Evolutionary conservation across 768 basidiomycete species (phyloP).

Genomic region (Cystobasidium tubakii): DNA sequence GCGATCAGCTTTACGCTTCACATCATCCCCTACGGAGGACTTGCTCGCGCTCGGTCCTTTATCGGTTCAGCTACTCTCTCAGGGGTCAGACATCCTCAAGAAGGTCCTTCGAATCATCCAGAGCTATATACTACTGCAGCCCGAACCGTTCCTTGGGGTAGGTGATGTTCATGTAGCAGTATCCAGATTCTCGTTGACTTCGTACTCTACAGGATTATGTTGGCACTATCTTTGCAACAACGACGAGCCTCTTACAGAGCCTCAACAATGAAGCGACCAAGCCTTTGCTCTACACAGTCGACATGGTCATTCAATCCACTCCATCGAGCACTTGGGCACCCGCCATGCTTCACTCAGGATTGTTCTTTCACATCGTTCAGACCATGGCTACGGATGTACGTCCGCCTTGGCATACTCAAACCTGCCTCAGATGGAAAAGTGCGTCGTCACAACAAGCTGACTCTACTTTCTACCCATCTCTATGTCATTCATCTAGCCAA

Average conservation of each 20-base stretch:
- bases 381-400: not conserved
- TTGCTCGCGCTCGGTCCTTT: constrained; percentile 65
- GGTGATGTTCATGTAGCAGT: constrained; percentile 35
- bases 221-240: not conserved
- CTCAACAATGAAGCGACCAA: not conserved
- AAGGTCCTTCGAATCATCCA: constrained; percentile 64
- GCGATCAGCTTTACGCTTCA: constrained; percentile 65
- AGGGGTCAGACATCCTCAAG: constrained; percentile 69
- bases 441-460: not conserved
- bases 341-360: not conserved
- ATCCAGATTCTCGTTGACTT: not conserved
- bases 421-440: no score
- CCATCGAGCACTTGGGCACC: not conserved
- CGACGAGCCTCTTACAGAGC: not conserved
- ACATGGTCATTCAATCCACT: constrained; percentile 9
- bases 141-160: constrained; percentile 61
- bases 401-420: no score
- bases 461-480: not conserved
- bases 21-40: constrained; percentile 52
- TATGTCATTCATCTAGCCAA: constrained; percentile 12
- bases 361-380: not conserved
- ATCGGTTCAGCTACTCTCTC: constrained; percentile 57
- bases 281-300: constrained; percentile 22
- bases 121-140: constrained; percentile 72
- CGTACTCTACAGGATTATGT: not conserved